Evolutionary conservation across 257 asterid species (phyloP).

Genomic region (Scutellaria minor): DNA sequence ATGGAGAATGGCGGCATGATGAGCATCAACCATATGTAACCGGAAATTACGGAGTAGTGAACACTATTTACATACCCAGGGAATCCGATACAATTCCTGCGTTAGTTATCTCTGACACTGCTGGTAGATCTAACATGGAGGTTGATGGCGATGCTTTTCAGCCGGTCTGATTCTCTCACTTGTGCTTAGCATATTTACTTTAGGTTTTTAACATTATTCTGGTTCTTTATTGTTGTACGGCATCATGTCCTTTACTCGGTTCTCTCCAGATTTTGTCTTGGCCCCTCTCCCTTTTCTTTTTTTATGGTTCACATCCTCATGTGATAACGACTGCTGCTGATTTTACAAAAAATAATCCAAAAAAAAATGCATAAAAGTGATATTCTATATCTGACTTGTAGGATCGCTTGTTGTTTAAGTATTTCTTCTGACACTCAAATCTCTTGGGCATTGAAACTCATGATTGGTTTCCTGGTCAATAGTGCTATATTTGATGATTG

Average conservation of each 20-base stretch:
- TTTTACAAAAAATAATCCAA: neutral
- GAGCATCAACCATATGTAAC: conserved; percentile 69
- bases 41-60: conserved; percentile 72
- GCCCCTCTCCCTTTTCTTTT: conserved; percentile 10
- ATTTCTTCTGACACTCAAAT: conserved; percentile 5
- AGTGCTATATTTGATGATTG: conserved; percentile 11
- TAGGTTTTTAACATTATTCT: conserved; percentile 3
- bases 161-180: conserved; percentile 49
- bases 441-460: conserved; percentile 8
- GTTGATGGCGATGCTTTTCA: conserved; percentile 63
- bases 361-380: conserved; percentile 15
- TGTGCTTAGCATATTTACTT: conserved; percentile 18
- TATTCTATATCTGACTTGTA: neutral
- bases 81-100: conserved; percentile 63
- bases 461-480: conserved; percentile 4
- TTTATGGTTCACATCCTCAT: conserved; percentile 1
- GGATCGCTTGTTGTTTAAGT: conserved; percentile 17
- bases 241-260: neutral
- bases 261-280: neutral
- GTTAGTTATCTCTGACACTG: conserved; percentile 45
- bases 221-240: conserved; percentile 7
- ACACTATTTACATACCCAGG: conserved; percentile 67
- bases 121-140: conserved; percentile 68
- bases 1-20: conserved; percentile 86
- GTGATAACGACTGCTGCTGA: conserved; percentile 1